Base-by-base conservation (phyloP, 371 early-diverging fungal genomes). In the Apophysomyces trapeziformis region DNA sequence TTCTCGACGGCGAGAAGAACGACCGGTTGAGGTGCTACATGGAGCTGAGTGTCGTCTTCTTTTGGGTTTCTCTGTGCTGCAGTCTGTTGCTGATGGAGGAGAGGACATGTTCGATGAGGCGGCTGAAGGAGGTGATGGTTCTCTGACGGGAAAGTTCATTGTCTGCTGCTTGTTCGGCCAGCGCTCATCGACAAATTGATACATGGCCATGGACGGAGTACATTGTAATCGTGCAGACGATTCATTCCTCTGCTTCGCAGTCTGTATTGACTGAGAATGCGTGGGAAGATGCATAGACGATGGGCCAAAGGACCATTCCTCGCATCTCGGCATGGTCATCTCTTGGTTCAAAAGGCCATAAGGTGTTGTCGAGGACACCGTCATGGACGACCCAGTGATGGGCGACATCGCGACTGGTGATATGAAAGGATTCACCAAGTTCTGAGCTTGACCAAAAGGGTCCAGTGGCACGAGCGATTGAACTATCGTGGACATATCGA, bases 1-100 rank as follows among this genome's bases (percentile, higher is more conserved):
- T 9, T 73, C 70, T 36, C 83, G 64, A 26, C 76, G 73, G 13
- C 80, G 54, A 21, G 54, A 21, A 11, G 21, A 21, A 21, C 54
- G 54, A 26, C 54, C 54, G 9, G n/a, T 50, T 5, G 54, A 21
- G n/a, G 54, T 50, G 21, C 21, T 50, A 50, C 54, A 50, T 50
- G 54, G 54, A 9, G 54, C 54, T 9, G 54, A 50, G 21, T 50
- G 54, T 16, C 54, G 54, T 21, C 54, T 16, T 50, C 21, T 50
- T 21, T 50, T 50, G 7, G 54, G 21, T 21, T 50, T 50, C 21
- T 50, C 54, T 5, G 7, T 21, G 21, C 21, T 7, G 5, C 54
- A n/a, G 5, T 21, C 5, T 50, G 54, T 50, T n/a, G 54, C 21
- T 21, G 54, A 26, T 11, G 54, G 54, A 16, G 54, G 54, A 9